Percentiles rank a stretch among this genome's conserved stretches.
These are phyloP conservation scores for Hansenula lynferdii DNA, from an alignment of 1,139 yeast species.

Conservation along the genomic window DNA sequence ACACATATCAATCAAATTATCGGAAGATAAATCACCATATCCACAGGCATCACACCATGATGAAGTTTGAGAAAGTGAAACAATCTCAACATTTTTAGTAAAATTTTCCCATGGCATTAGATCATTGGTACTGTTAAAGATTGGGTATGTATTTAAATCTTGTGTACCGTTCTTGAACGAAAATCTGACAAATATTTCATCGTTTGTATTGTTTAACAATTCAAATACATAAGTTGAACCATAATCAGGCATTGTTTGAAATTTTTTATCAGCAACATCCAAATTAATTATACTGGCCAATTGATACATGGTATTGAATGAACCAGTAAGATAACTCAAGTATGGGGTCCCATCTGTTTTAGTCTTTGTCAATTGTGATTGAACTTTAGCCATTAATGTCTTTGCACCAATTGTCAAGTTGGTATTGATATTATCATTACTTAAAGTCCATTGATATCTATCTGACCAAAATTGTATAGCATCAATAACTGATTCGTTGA, in stretches of 20 bases:
- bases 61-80: slow-evolving; percentile 25
- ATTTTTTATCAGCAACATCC: slow-evolving; percentile 27
- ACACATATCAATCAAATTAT: slow-evolving; percentile 26
- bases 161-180: slow-evolving; percentile 39
- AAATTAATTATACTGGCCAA: slow-evolving; percentile 31
- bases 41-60: slow-evolving; percentile 37
- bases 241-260: slow-evolving; percentile 39
- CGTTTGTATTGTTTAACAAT: slow-evolving; percentile 24
- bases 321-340: slow-evolving; percentile 36
- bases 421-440: slow-evolving; percentile 24
- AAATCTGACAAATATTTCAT: slow-evolving; percentile 31
- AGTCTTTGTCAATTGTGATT: slow-evolving; percentile 30
- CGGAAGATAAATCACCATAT: slow-evolving; percentile 14
- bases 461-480: slow-evolving; percentile 33
- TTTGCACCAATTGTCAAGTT: slow-evolving; percentile 34
- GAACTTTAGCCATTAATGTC: slow-evolving; percentile 30
- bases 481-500: slow-evolving; percentile 25
- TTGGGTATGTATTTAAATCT: slow-evolving; percentile 26
- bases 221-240: slow-evolving; percentile 39
- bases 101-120: slow-evolving; percentile 32
- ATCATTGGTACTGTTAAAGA: slow-evolving; percentile 28
- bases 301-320: slow-evolving; percentile 37
- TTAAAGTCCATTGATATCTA: slow-evolving; percentile 32
- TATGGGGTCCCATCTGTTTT: slow-evolving; percentile 28
- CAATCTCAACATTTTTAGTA: slow-evolving; percentile 20